Percentiles rank a stretch among this genome's conserved stretches.
Evolutionary conservation across 1,284 basidiomycete species (phyloP).

Genomic region (Paramarasmius palmivorus): DNA sequence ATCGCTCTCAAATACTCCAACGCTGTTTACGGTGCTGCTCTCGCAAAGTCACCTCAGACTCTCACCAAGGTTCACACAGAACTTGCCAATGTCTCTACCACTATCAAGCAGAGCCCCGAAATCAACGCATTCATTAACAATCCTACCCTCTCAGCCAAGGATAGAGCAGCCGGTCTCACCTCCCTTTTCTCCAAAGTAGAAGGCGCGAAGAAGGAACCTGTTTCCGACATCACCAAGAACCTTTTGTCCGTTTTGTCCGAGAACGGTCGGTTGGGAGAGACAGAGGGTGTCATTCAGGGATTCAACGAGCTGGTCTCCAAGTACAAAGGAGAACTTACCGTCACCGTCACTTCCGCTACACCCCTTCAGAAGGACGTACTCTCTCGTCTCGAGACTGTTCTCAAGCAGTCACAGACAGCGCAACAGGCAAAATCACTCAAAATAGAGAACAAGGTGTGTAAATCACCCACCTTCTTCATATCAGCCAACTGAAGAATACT

Average conservation of each 20-base stretch:
- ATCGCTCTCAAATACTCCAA: constrained; percentile 93
- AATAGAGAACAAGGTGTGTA: constrained; percentile 80
- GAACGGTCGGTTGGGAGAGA: constrained; percentile 89
- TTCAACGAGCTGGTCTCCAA: constrained; percentile 90
- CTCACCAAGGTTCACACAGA: constrained; percentile 86
- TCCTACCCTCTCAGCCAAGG: constrained; percentile 84
- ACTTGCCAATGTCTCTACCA: constrained; percentile 68
- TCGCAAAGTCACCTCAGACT: constrained; percentile 78
- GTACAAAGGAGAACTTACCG: constrained; percentile 92
- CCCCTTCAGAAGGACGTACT: constrained; percentile 77
- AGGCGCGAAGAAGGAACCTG: constrained; percentile 66
- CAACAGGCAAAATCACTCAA: constrained; percentile 85
- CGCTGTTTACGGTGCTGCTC: constrained; percentile 90
- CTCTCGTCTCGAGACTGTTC: constrained; percentile 74
- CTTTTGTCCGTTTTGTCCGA: constrained; percentile 89
- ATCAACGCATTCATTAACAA: constrained; percentile 77
- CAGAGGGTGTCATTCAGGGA: constrained; percentile 86
- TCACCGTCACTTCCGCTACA: constrained; percentile 87
- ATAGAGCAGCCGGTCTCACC: constrained; percentile 73
- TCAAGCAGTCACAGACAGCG: constrained; percentile 85
- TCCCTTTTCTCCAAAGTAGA: constrained; percentile 66
- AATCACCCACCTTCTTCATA: constrained; percentile 4
- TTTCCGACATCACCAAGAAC: constrained; percentile 90
- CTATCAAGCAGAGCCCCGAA: constrained; percentile 66
- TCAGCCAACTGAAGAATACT: constrained; percentile 13